Evolutionary conservation across 2,329 filamentous ascomycete species (phyloP).

Genomic region (Hypoxylon sp.): DNA sequence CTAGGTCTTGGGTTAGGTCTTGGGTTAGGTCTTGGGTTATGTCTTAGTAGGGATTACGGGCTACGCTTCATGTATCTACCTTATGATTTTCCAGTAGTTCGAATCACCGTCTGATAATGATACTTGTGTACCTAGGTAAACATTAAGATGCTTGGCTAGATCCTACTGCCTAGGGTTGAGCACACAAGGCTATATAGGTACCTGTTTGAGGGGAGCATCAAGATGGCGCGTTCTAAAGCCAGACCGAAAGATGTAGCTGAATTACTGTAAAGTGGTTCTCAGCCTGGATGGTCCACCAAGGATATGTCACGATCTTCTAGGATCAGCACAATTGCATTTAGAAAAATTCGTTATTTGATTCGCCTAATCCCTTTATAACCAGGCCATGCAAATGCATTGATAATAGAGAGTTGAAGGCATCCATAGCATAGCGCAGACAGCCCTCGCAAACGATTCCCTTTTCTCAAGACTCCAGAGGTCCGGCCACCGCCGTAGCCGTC

Average conservation of each 20-base stretch:
- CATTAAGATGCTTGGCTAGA: neutral
- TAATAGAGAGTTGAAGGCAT: constrained; percentile 56
- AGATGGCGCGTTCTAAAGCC: neutral
- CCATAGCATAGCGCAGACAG: constrained; percentile 44
- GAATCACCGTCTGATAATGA: neutral
- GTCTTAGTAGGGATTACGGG: neutral
- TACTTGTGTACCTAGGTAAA: neutral
- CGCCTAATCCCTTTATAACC: constrained; percentile 65
- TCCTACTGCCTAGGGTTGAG: neutral
- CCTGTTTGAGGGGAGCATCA: neutral
- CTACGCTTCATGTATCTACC: neutral
- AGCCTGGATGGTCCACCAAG: neutral
- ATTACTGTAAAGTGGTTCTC: neutral
- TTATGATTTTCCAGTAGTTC: neutral
- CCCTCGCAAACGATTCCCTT: constrained; percentile 50
- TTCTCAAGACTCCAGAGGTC: constrained; percentile 54
- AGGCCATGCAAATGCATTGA: constrained; percentile 65
- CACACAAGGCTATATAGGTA: neutral
- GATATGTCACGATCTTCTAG: constrained; percentile 5
- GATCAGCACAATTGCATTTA: constrained; percentile 32
- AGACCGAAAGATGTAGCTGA: neutral
- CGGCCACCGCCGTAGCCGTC: constrained; percentile 52
- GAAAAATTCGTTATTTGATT: constrained; percentile 63
- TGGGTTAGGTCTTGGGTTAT: neutral
- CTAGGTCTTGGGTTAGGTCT: neutral